Evolutionary conservation across 1,139 yeast genomes (phyloP), one percentile per base, ranked within the genome.

Genomic region (Pichia sp.): DNA sequence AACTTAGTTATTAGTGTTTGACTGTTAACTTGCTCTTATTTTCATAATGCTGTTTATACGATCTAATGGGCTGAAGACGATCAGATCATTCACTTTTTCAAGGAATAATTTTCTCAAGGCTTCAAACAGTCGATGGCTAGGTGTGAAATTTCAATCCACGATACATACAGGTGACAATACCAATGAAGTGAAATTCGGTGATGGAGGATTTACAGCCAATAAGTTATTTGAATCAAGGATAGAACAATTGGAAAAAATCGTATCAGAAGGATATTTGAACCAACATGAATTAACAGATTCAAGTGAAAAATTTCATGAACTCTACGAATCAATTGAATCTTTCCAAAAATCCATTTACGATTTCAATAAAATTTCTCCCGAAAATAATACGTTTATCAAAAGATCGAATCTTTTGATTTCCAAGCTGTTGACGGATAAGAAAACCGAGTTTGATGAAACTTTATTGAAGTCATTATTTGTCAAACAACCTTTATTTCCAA

Each of bases 291-390:
- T 2, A 9, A 26, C 10, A n/a, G 31, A 34, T 16, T 28, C 34
- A 26, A 37, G 39, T 29, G 23, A 38, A 16, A 40, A 39, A 29
- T 35, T 41, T 26, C 29, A 45, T 2, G 35, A 38, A 16, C 28
- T 46, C 2, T 49, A 46, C 37, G 39, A 48, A 23, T 47, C 52
- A 3, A 42, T 52, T 26, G 48, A 49, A 39, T 40, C 37, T 28
- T 57, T 49, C 42, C 64, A 60, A 38, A 55, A 52, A 29, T 41
- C 55, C 4, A 45, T 60, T 4, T 50, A 51, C 28, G 55, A 52
- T 34, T 52, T 50, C 16, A 48, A 47, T 38, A 53, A 54, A 38
- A 36, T 54, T 16, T 45, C 53, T 28, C 52, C 54, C 5, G 43
- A 45, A 9, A 46, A 52, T 10, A 52, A 55, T 44, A 46, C 41